A percentile compares a stretch with the other conserved stretches of the same genome.
phyloP scores from a whole-genome alignment of 2,329 filamentous ascomycete species.

The Ophiognomonia clavigignenti-juglandacearum region DNA sequence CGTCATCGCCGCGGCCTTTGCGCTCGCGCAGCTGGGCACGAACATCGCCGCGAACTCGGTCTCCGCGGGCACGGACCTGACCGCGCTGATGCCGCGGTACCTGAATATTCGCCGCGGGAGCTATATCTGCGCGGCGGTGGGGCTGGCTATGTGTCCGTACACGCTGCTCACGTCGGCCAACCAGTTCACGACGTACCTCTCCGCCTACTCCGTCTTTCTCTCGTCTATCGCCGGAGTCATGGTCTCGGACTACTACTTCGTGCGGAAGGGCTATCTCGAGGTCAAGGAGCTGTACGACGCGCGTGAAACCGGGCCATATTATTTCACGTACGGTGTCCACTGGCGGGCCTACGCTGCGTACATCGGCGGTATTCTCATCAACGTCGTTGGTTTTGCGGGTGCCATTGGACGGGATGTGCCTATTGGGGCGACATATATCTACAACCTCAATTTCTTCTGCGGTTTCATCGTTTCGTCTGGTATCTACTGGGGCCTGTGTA shows the following conservation, averaged over 20 bases:
- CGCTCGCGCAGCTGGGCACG: conserved; percentile 77
- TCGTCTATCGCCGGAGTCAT: conserved; percentile 92
- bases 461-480: conserved; percentile 67
- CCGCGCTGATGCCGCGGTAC: conserved; percentile 72
- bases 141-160: conserved; percentile 83
- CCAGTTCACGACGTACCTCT: conserved; percentile 87
- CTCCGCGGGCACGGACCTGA: conserved; percentile 78
- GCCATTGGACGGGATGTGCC: conserved; percentile 71
- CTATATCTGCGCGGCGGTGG: conserved; percentile 76
- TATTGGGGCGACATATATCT: conserved; percentile 75
- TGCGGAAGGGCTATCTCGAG: conserved; percentile 76
- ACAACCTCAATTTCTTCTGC: conserved; percentile 85
- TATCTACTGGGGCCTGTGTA: conserved; percentile 68
- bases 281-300: conserved; percentile 75
- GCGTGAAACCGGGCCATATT: conserved; percentile 64
- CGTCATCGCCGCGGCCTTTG: conserved; percentile 64
- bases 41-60: conserved; percentile 87
- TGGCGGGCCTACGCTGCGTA: conserved; percentile 84
- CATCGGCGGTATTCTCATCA: conserved; percentile 77
- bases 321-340: conserved; percentile 67
- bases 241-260: conserved; percentile 79
- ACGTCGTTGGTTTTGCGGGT: conserved; percentile 86
- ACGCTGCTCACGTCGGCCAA: conserved; percentile 70
- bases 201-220: conserved; percentile 90
- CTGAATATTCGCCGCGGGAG: conserved; percentile 83